A percentile compares a stretch with the other conserved stretches of the same genome.
These are phyloP conservation scores for Verticillium dahliae DNA, from an alignment of 2,329 filamentous ascomycete species.

Conservation along the genomic window DNA sequence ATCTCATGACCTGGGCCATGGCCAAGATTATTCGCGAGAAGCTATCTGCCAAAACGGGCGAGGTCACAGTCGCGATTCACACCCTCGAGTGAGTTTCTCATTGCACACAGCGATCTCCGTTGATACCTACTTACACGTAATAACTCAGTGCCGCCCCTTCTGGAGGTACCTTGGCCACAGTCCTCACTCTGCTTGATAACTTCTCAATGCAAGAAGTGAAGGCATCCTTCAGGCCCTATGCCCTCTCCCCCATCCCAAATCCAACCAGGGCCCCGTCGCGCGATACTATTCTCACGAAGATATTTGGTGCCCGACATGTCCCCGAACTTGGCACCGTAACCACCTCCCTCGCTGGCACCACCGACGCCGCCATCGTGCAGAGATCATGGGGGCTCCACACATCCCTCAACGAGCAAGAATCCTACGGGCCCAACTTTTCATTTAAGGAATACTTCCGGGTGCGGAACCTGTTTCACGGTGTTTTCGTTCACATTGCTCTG, in stretches of 20 bases:
- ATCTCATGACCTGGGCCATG: constrained; percentile 50
- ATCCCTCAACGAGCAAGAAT: constrained; percentile 34
- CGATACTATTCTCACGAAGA: constrained; percentile 31
- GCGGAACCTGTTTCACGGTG: constrained; percentile 41
- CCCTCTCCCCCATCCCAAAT: constrained; percentile 49
- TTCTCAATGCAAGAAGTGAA: constrained; percentile 42
- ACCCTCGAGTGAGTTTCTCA: constrained; percentile 26
- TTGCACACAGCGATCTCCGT: constrained; percentile 5
- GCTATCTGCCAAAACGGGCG: constrained; percentile 40
- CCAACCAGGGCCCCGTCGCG: constrained; percentile 18
- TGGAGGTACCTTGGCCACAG: constrained; percentile 63
- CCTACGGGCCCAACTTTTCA: constrained; percentile 56
- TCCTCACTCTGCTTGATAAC: constrained; percentile 51
- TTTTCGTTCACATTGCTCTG: constrained; percentile 43
- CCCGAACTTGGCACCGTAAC: constrained; percentile 50
- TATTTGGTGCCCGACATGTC: constrained; percentile 43
- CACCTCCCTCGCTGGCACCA: constrained; percentile 40
- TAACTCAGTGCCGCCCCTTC: constrained; percentile 41
- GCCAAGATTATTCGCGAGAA: constrained; percentile 42
- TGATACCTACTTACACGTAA: constrained; percentile 2
- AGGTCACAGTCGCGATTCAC: constrained; percentile 47
- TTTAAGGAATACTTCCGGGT: constrained; percentile 49
- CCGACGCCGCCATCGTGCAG: constrained; percentile 50
- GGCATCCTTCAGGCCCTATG: constrained; percentile 42
- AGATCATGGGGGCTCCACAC: constrained; percentile 56